phyloP scores from a whole-genome alignment of 176 grass and related monocot species.

The Zea mays region Zm-B73-REFERENCE-NAM-5.0 NC_050102.1:37231501-37232000 shows the following conservation, averaged over 20 bases:
- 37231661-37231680: neutral
- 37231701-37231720: neutral
- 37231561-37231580: too few relatives aligned
- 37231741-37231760: neutral
- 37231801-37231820: neutral
- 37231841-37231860: conserved; percentile 14
- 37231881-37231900: conserved; percentile 27
- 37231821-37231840: neutral
- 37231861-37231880: conserved; percentile 12
- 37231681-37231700: neutral
- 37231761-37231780: neutral
- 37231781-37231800: neutral
- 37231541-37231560: too few relatives aligned
- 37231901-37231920: conserved; percentile 88
- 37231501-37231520: too few relatives aligned
- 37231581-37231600: too few relatives aligned
- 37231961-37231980: conserved; percentile 66
- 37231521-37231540: too few relatives aligned
- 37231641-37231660: neutral
- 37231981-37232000: conserved; percentile 73
- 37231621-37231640: neutral
- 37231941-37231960: conserved; percentile 74
- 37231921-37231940: conserved; percentile 78
- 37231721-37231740: neutral
- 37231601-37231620: too few relatives aligned